Conservation (phyloP, 2,329 filamentous ascomycete species). For the Fusarium anguioides region DNA sequence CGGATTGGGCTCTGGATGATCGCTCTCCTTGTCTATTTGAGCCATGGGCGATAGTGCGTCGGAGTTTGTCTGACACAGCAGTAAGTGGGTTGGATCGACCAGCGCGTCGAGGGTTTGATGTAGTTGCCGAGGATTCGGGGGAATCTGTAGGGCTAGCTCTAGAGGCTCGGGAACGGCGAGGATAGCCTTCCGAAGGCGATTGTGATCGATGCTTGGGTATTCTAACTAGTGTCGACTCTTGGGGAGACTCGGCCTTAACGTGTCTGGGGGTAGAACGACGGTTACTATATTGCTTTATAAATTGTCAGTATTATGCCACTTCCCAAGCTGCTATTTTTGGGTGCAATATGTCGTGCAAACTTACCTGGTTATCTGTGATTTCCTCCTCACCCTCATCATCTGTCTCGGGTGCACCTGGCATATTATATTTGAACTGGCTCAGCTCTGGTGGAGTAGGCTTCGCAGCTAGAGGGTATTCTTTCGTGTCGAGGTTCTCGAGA, state of each 20-base stretch:
- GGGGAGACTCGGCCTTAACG: conserved; percentile 44
- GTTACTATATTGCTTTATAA: conserved; percentile 32
- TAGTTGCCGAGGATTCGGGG: conserved; percentile 40
- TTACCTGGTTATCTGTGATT: conserved; percentile 37
- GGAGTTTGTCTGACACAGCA: conserved; percentile 51
- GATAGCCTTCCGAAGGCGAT: conserved; percentile 50
- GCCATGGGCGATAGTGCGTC: conserved; percentile 49
- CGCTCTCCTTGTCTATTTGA: conserved; percentile 44
- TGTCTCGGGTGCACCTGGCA: conserved; percentile 54
- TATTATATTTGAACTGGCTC: conserved; percentile 78
- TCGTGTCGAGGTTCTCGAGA: conserved; percentile 80
- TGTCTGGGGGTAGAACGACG: conserved; percentile 43
- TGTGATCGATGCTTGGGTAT: conserved; percentile 47
- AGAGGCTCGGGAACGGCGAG: conserved; percentile 47
- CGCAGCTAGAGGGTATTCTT: conserved; percentile 88
- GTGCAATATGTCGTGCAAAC: neutral
- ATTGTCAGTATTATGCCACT: conserved; percentile 10
- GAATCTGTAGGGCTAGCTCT: conserved; percentile 48
- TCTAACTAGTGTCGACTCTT: conserved; percentile 45
- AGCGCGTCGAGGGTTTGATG: conserved; percentile 41
- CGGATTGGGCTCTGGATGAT: conserved; percentile 40
- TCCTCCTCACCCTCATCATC: conserved; percentile 42
- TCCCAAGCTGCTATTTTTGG: neutral
- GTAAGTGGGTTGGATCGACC: conserved; percentile 47
- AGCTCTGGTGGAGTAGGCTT: conserved; percentile 85